phyloP scores from a whole-genome alignment of 495 filamentous ascomycete genomes.

The Trichoderma erinaceum region DNA sequence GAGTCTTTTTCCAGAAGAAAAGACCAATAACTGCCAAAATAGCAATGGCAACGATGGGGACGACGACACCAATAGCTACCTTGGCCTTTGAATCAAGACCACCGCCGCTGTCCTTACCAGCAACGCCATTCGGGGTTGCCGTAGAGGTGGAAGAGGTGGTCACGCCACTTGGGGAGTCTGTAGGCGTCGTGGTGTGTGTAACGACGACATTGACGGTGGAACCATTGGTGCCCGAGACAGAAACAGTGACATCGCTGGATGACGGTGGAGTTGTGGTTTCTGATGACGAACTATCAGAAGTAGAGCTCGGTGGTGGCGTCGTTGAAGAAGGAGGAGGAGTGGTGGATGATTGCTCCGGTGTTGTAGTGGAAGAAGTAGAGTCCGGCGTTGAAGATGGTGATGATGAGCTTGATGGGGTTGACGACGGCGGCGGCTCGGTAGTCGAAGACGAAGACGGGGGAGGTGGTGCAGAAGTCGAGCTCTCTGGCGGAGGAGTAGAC shows the following conservation, averaged over 20 bases:
- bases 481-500: conserved; percentile 16
- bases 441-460: conserved; percentile 13
- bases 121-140: conserved; percentile 24
- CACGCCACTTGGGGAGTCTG: background rate
- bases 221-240: background rate
- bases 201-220: background rate
- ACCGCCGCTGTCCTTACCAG: conserved; percentile 15
- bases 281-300: background rate
- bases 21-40: conserved; percentile 68
- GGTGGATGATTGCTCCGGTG: conserved; percentile 24
- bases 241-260: background rate
- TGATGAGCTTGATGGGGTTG: conserved; percentile 20
- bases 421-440: background rate
- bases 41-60: conserved; percentile 85
- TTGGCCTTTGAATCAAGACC: conserved; percentile 44
- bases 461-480: background rate
- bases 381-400: background rate
- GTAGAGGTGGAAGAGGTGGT: conserved; percentile 24
- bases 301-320: background rate
- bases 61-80: conserved; percentile 88
- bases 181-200: background rate
- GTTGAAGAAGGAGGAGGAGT: conserved; percentile 22
- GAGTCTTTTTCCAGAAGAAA: conserved; percentile 81
- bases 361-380: conserved; percentile 24
- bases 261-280: background rate